These are phyloP conservation scores for Capsicum baccatum DNA, from an alignment of 257 asterid species.

Conservation along the genomic window DNA sequence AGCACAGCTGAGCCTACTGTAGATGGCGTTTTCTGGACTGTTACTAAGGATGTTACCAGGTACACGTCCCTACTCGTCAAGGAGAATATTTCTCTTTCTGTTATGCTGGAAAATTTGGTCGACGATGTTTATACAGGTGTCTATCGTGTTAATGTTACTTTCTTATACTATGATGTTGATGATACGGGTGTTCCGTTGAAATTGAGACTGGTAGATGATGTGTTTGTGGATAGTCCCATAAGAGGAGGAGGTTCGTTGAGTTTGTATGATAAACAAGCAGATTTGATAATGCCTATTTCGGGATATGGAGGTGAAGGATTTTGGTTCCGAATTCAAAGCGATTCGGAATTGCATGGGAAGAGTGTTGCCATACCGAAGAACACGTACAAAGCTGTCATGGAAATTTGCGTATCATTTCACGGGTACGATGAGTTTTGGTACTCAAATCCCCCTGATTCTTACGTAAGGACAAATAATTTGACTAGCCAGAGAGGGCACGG, in stretches of 20 bases:
- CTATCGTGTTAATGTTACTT: slow-evolving; percentile 58
- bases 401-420: slow-evolving; percentile 73
- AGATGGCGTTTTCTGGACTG: slow-evolving; percentile 61
- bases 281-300: slow-evolving; percentile 73
- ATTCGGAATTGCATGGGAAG: slow-evolving; percentile 48
- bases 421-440: slow-evolving; percentile 42
- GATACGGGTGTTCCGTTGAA: background rate
- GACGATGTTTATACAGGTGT: slow-evolving; percentile 64
- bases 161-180: slow-evolving; percentile 53
- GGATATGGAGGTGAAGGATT: slow-evolving; percentile 54
- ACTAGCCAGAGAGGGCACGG: slow-evolving; percentile 61
- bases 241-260: slow-evolving; percentile 31
- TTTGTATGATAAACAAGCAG: slow-evolving; percentile 63
- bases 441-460: slow-evolving; percentile 81
- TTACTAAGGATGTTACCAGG: slow-evolving; percentile 69
- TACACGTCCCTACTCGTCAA: slow-evolving; percentile 62
- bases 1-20: slow-evolving; percentile 76
- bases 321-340: slow-evolving; percentile 72
- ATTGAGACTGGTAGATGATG: slow-evolving; percentile 24
- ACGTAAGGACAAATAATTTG: slow-evolving; percentile 49
- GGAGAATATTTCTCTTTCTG: slow-evolving; percentile 57
- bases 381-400: slow-evolving; percentile 77
- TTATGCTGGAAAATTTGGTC: slow-evolving; percentile 80
- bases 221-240: slow-evolving; percentile 17
- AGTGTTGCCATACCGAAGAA: slow-evolving; percentile 57